Conservation (phyloP, 495 filamentous ascomycete species). For the Penicillium pulvis region DNA sequence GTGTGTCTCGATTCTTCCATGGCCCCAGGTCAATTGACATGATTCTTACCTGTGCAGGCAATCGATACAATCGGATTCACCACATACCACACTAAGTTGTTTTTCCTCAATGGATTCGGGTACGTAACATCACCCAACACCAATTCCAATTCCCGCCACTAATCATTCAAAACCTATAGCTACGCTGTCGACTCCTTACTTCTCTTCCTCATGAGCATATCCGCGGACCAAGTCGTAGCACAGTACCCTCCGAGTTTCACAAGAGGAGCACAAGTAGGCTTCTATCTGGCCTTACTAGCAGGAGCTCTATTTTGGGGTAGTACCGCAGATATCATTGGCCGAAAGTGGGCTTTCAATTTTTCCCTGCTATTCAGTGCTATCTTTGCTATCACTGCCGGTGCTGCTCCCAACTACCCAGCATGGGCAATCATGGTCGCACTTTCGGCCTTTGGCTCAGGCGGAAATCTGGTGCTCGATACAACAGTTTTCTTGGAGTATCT, state of each 20-base stretch:
- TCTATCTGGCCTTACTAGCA: conserved; percentile 31
- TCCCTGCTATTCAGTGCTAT: conserved; percentile 40
- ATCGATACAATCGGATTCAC: conserved; percentile 24
- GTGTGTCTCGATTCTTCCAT: conserved; percentile 5
- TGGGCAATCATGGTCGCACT: conserved; percentile 20
- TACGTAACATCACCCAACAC: conserved; percentile 1
- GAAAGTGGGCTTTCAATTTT: conserved; percentile 45
- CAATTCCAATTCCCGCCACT: background rate
- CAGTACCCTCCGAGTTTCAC: conserved; percentile 22
- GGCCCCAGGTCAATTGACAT: background rate
- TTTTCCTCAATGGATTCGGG: conserved; percentile 28
- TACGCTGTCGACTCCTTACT: conserved; percentile 21
- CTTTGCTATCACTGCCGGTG: conserved; percentile 21
- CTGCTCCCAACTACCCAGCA: conserved; percentile 17
- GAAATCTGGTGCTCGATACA: conserved; percentile 22
- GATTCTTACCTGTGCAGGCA: conserved; percentile 13
- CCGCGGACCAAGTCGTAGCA: conserved; percentile 20
- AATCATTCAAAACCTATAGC: background rate
- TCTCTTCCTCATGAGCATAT: conserved; percentile 25
- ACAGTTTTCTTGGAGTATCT: conserved; percentile 25
- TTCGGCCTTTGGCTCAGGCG: conserved; percentile 23
- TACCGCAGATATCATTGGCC: conserved; percentile 43
- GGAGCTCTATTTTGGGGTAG: conserved; percentile 45
- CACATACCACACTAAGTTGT: conserved; percentile 21
- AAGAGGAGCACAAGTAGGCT: conserved; percentile 19